Evolutionary conservation across 495 filamentous ascomycete genomes (phyloP), one percentile per base, ranked within the genome.

Genomic region (Ramalina peruviana): DNA sequence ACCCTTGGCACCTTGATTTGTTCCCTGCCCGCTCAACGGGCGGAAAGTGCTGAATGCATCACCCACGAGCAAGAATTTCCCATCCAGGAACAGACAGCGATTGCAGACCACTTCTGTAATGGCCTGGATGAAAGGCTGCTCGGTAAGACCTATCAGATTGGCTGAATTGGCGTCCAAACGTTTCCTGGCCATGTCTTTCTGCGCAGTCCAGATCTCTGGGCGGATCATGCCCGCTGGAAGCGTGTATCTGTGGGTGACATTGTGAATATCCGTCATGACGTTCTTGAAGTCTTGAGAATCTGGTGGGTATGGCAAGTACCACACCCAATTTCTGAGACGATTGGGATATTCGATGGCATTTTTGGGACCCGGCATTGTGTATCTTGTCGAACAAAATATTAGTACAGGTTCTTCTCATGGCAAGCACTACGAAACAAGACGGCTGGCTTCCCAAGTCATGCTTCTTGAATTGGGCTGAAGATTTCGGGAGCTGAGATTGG

Each of bases 311-410:
- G 78, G 78, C 47, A 62, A 64, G 55, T 79, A 81, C 62, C 73
- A 81, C 42, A 79, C 76, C 51, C 69, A 75, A 54, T 79, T 81
- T 39, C 76, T 64, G 7, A 73, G 65, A 2, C 74, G 66, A n/a
- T 25, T 26, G 13, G 70, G 47, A 25, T 12, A 69, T 74, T 0
- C 62, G 62, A 38, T 70, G 61, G 9, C 73, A 62, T 4, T 65
- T 65, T 6, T 74, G 72, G 43, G 74, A 60, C 15, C 63, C 50
- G 1, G 73, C 75, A 0, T 75, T 33, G 30, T 33, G 7, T 33
- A 33, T 33, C 30, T 33, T 6, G 12, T 33, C 9, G 9, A 13
- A 33, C 7, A 3, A 61, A 50, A 71, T 69, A 51, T 74, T 66
- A 12, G 68, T 57, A n/a, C 65, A 64, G 12, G 9, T 33, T 33